Evolutionary conservation across 2,329 filamentous ascomycete species (phyloP).

Genomic region (Ophiostoma sp.): DNA sequence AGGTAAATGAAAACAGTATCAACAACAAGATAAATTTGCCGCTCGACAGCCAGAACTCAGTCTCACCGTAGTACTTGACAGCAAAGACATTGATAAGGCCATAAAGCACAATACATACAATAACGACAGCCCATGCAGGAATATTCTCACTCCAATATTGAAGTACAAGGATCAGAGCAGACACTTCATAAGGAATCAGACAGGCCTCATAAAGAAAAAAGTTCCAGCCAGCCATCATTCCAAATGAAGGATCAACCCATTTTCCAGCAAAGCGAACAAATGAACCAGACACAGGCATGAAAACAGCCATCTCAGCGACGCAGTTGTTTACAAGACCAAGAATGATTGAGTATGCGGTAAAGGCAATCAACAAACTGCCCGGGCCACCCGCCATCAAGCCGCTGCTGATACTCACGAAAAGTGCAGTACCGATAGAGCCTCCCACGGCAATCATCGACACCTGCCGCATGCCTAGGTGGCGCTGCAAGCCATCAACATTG

Average conservation of each 20-base stretch:
- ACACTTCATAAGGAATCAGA: constrained; percentile 41
- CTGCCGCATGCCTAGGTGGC: constrained; percentile 49
- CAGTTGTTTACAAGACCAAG: constrained; percentile 60
- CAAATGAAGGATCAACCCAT: constrained; percentile 60
- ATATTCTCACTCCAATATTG: constrained; percentile 45
- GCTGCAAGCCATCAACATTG: constrained; percentile 35
- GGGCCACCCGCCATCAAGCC: constrained; percentile 36
- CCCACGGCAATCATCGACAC: constrained; percentile 57
- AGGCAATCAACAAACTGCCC: constrained; percentile 50
- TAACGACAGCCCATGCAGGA: constrained; percentile 48
- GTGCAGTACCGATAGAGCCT: constrained; percentile 52
- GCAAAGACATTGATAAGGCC: constrained; percentile 31
- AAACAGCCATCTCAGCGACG: constrained; percentile 59
- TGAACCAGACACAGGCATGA: constrained; percentile 58
- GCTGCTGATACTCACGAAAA: constrained; percentile 58
- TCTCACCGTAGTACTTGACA: constrained; percentile 37
- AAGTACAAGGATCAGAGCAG: constrained; percentile 40
- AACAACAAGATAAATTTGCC: constrained; percentile 47
- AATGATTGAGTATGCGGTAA: constrained; percentile 49
- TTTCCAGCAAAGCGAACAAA: constrained; percentile 60
- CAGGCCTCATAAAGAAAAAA: constrained; percentile 42
- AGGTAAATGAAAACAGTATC: constrained; percentile 51
- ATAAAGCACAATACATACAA: constrained; percentile 42
- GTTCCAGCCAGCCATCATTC: constrained; percentile 49
- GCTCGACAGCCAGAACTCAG: constrained; percentile 45